phyloP scores from a whole-genome alignment of 2,329 filamentous ascomycete genomes.

The Hypoxylon sp. region DNA sequence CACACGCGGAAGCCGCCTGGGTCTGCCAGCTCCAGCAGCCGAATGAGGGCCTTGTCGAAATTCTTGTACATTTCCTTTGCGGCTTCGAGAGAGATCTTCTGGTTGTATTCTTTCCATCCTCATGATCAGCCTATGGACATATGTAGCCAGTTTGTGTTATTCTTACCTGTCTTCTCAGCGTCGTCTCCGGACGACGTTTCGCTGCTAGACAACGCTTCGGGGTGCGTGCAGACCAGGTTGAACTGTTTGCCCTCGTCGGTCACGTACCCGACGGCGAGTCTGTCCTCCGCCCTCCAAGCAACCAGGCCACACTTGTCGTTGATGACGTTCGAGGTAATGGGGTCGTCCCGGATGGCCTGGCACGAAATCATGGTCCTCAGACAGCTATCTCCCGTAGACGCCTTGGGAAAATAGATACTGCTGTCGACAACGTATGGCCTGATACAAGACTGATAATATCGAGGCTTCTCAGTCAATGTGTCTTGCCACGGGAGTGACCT shows the following conservation, averaged over 20 bases:
- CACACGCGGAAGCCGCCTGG: neutral
- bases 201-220: neutral
- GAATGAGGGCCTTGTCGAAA: neutral
- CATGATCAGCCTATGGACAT: too few species aligned
- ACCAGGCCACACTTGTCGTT: neutral
- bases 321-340: neutral
- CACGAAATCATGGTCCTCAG: neutral
- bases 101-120: neutral
- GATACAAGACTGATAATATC: neutral
- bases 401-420: neutral
- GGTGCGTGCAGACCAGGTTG: neutral
- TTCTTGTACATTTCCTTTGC: neutral
- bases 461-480: neutral
- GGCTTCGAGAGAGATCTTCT: neutral
- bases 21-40: neutral
- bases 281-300: neutral
- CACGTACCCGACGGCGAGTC: neutral
- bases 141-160: too few species aligned
- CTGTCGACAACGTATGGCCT: neutral
- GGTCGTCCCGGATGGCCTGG: neutral
- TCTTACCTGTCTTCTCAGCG: neutral
- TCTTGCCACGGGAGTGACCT: neutral
- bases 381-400: neutral
- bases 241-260: neutral
- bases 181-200: neutral